phyloP scores from a whole-genome alignment of 805 yeast genomes.

The Candida hungchunana region DNA sequence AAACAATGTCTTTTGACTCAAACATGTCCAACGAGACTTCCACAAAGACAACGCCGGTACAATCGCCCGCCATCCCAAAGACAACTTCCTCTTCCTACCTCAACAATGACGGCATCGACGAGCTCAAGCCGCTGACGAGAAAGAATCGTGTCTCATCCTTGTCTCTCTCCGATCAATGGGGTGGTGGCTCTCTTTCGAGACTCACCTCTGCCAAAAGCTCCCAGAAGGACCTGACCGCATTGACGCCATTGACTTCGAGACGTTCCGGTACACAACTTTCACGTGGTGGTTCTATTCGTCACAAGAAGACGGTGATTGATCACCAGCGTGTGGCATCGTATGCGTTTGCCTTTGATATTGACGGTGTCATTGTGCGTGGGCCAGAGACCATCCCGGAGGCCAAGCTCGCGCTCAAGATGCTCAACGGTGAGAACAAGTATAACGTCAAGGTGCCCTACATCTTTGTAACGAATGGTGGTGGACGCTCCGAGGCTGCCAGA shows the following conservation, averaged over 20 bases:
- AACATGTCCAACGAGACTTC: slow-evolving; percentile 11
- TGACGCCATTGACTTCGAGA: slow-evolving; percentile 23
- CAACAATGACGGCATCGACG: slow-evolving; percentile 71
- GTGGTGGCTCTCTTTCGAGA: slow-evolving; percentile 31
- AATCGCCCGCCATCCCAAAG: slow-evolving; percentile 22
- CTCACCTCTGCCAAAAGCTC: slow-evolving; percentile 26
- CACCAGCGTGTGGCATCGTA: slow-evolving; percentile 73
- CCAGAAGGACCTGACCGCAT: slow-evolving; percentile 25
- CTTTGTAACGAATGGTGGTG: slow-evolving; percentile 91
- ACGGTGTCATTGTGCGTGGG: slow-evolving; percentile 84
- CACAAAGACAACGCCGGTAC: slow-evolving; percentile 17
- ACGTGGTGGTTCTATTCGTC: slow-evolving; percentile 29
- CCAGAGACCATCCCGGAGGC: slow-evolving; percentile 84
- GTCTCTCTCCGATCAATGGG: slow-evolving; percentile 73
- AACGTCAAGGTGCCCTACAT: slow-evolving; percentile 78
- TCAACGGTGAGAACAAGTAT: slow-evolving; percentile 75
- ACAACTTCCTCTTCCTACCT: slow-evolving; percentile 55
- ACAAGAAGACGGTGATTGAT: slow-evolving; percentile 51
- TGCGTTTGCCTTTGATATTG: slow-evolving; percentile 91
- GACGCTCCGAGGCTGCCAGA: slow-evolving; percentile 72
- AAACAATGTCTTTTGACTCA: slow-evolving; percentile 11
- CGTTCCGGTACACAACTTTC: slow-evolving; percentile 18
- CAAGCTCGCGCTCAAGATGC: slow-evolving; percentile 60
- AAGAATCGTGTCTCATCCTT: slow-evolving; percentile 61
- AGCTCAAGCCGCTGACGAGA: slow-evolving; percentile 56